Percentiles rank a stretch among this genome's conserved stretches.
phyloP scores from a whole-genome alignment of 169 alveolate genomes.

The Hammondia hammondi region DNA sequence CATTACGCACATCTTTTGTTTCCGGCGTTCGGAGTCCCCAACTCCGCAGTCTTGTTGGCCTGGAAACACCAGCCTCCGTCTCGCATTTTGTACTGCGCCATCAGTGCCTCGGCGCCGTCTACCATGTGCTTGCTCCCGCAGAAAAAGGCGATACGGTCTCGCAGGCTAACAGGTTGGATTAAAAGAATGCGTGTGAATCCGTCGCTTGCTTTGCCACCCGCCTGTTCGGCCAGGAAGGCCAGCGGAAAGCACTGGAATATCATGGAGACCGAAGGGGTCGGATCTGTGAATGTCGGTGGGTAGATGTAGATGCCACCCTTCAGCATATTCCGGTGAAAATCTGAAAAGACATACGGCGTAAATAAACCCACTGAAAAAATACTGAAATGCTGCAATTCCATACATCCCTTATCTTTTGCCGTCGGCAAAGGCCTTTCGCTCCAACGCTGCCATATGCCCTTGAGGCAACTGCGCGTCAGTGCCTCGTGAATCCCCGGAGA shows the following conservation, averaged over 20 bases:
- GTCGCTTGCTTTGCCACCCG: slow-evolving; percentile 59
- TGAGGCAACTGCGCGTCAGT: no score
- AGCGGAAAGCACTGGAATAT: slow-evolving; percentile 57
- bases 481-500: no score
- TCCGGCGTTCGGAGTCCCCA: background rate
- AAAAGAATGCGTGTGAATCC: slow-evolving; percentile 44
- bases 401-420: background rate
- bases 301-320: slow-evolving; percentile 82
- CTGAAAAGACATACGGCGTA: slow-evolving; percentile 49
- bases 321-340: slow-evolving; percentile 78
- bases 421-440: background rate
- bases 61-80: slow-evolving; percentile 60
- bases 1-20: background rate
- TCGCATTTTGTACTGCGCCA: slow-evolving; percentile 53
- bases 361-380: slow-evolving; percentile 74
- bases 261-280: slow-evolving; percentile 58
- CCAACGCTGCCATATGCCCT: no score
- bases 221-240: slow-evolving; percentile 58
- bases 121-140: slow-evolving; percentile 54
- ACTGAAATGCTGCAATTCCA: background rate
- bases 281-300: slow-evolving; percentile 72
- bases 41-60: background rate
- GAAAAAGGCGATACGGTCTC: slow-evolving; percentile 49
- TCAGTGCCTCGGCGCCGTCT: slow-evolving; percentile 37
- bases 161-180: slow-evolving; percentile 31